Percentiles rank a stretch among this genome's conserved stretches.
Evolutionary conservation across 2,329 filamentous ascomycete genomes (phyloP).

Genomic region (Aspergillus sergii): DNA sequence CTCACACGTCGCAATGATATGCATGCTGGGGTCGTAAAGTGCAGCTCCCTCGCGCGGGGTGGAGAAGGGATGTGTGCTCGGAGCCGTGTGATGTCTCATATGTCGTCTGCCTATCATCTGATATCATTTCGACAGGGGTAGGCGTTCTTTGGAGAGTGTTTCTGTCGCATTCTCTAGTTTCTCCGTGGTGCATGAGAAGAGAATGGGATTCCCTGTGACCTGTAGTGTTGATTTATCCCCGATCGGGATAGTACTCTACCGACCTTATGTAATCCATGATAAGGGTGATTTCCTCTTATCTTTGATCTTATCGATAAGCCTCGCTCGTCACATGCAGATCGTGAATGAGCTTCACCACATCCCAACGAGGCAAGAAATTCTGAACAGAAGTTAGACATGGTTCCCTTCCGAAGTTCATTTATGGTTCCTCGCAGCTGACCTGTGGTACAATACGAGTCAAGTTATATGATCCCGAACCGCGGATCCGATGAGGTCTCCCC

Average conservation of each 20-base stretch:
- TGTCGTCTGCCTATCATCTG: constrained; percentile 1
- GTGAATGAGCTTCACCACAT: neutral
- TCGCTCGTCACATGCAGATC: neutral
- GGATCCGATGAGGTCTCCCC: neutral
- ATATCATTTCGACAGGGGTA: neutral
- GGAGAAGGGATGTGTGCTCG: neutral
- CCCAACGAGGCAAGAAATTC: neutral
- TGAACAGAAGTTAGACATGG: neutral
- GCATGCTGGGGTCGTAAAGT: neutral
- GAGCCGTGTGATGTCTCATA: constrained; percentile 1
- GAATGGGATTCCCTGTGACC: neutral
- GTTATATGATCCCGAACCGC: neutral
- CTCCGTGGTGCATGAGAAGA: neutral
- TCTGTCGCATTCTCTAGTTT: neutral
- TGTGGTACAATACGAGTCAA: neutral
- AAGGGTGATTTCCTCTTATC: neutral
- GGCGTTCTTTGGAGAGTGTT: neutral
- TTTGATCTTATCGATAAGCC: constrained; percentile 2
- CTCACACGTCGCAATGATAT: constrained; percentile 3
- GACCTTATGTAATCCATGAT: neutral
- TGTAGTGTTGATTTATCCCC: neutral
- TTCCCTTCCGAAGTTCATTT: neutral
- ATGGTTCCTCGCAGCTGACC: neutral
- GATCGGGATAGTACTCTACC: neutral
- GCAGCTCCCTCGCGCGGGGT: constrained; percentile 1